phyloP scores from a whole-genome alignment of 306 rosid species.

The Ceratonia siliqua region DNA sequence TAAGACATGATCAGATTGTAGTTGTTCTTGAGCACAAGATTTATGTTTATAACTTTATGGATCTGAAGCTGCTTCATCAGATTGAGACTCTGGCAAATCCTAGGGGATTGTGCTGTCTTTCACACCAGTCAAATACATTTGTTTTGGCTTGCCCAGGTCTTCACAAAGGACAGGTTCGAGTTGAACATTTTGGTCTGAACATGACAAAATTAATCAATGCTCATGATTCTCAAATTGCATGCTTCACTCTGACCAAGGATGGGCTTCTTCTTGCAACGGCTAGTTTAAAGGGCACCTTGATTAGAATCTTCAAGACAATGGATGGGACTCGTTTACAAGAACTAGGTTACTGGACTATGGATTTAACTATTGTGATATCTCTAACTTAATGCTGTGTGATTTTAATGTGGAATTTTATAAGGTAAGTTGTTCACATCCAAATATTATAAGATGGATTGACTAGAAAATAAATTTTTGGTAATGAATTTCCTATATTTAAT shows the following conservation, averaged over 20 bases:
- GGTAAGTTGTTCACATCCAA: too few relatives aligned
- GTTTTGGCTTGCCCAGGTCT: constrained; percentile 92
- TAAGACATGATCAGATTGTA: constrained; percentile 79
- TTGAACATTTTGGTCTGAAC: constrained; percentile 87
- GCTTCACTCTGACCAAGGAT: constrained; percentile 80
- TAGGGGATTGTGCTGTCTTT: constrained; percentile 85
- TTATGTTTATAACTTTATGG: constrained; percentile 75
- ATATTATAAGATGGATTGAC: constrained; percentile 10
- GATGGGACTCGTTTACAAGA: constrained; percentile 90
- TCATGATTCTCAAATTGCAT: constrained; percentile 86
- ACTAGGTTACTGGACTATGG: constrained; percentile 47
- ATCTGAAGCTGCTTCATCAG: constrained; percentile 90
- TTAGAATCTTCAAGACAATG: constrained; percentile 95
- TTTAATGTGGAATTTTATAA: too few relatives aligned
- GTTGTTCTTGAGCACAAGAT: constrained; percentile 94
- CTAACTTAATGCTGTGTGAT: too few relatives aligned
- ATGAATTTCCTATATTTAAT: not conserved
- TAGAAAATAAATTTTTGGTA: not conserved
- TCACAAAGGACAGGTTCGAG: constrained; percentile 74
- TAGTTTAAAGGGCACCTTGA: constrained; percentile 86
- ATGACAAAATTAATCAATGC: constrained; percentile 73
- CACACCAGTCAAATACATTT: constrained; percentile 73
- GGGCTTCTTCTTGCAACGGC: constrained; percentile 99
- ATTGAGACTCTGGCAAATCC: constrained; percentile 85
- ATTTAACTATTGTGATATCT: constrained; percentile 27